These are phyloP conservation scores for Hanseniaspora lindneri DNA, from an alignment of 805 yeast species.

Conservation along the genomic window DNA sequence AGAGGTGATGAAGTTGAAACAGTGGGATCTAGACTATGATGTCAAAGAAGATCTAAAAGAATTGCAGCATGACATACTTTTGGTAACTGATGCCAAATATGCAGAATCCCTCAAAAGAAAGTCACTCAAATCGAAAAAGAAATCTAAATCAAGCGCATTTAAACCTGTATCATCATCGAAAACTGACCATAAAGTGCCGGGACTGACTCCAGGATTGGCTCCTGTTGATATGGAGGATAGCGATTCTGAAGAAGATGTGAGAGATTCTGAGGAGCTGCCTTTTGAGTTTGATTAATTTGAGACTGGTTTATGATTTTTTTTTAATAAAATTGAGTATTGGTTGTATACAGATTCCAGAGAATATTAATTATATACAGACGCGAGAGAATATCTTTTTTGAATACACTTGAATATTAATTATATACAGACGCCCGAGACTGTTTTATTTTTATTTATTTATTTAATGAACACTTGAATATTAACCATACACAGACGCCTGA, in stretches of 20 bases:
- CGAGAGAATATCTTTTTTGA: too few species aligned
- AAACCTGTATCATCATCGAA: conserved; percentile 27
- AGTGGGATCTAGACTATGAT: conserved; percentile 34
- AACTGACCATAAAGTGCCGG: conserved; percentile 34
- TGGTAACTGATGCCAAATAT: conserved; percentile 30
- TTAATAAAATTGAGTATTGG: too few species aligned
- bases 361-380: too few species aligned
- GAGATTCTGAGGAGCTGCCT: conserved; percentile 8
- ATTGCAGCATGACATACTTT: conserved; percentile 34
- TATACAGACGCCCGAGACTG: too few species aligned
- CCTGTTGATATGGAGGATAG: conserved; percentile 61
- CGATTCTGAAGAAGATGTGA: conserved; percentile 30
- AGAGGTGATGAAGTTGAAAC: conserved; percentile 32
- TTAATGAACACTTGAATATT: neutral
- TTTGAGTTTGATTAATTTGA: neutral
- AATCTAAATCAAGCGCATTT: conserved; percentile 21
- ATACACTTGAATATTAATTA: neutral
- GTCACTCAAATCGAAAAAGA: conserved; percentile 19
- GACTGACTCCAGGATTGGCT: conserved; percentile 76
- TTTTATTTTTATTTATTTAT: too few species aligned
- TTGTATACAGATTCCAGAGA: too few species aligned
- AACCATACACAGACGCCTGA: neutral
- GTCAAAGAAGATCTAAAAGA: conserved; percentile 33
- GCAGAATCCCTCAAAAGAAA: conserved; percentile 29
- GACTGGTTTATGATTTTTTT: too few species aligned